Evolutionary conservation across 2,329 filamentous ascomycete species (phyloP).

Genomic region (Neophaeococcomyces mojaviensis): DNA sequence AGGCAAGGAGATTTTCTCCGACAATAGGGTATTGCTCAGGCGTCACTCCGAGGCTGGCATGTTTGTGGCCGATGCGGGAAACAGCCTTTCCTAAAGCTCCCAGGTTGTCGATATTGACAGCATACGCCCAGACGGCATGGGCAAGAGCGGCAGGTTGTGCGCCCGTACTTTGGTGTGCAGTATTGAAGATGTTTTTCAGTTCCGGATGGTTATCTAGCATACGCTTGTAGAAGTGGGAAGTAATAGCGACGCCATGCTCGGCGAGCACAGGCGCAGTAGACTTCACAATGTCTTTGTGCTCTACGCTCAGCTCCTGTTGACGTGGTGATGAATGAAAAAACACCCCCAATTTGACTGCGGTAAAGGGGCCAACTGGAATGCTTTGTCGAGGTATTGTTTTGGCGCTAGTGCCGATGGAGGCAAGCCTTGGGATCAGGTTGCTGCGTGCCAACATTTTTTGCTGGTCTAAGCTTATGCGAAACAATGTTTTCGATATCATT

Average conservation of each 20-base stretch:
- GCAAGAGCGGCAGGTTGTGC: slow-evolving; percentile 65
- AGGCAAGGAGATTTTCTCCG: slow-evolving; percentile 59
- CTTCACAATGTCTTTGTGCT: slow-evolving; percentile 49
- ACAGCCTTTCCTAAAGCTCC: slow-evolving; percentile 48
- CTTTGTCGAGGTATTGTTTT: too few relatives aligned
- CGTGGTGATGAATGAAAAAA: too few relatives aligned
- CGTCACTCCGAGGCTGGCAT: slow-evolving; percentile 61
- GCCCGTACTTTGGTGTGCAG: slow-evolving; percentile 59
- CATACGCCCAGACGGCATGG: slow-evolving; percentile 61
- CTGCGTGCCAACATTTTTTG: too few relatives aligned
- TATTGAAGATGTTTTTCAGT: slow-evolving; percentile 64
- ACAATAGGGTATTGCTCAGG: slow-evolving; percentile 66
- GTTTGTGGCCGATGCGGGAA: slow-evolving; percentile 69
- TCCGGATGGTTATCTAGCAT: slow-evolving; percentile 59
- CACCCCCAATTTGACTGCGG: too few relatives aligned
- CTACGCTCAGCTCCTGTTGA: too few relatives aligned
- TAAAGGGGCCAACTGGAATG: too few relatives aligned
- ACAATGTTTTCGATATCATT: too few relatives aligned
- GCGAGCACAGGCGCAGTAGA: slow-evolving; percentile 62
- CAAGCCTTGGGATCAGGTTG: too few relatives aligned
- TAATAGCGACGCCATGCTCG: slow-evolving; percentile 61
- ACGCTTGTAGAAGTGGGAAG: slow-evolving; percentile 63
- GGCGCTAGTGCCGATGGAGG: too few relatives aligned
- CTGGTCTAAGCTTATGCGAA: too few relatives aligned
- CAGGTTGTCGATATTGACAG: slow-evolving; percentile 63